Conservation (phyloP, 148 eudicot genomes). For the Amaranthus cruentus region DNA sequence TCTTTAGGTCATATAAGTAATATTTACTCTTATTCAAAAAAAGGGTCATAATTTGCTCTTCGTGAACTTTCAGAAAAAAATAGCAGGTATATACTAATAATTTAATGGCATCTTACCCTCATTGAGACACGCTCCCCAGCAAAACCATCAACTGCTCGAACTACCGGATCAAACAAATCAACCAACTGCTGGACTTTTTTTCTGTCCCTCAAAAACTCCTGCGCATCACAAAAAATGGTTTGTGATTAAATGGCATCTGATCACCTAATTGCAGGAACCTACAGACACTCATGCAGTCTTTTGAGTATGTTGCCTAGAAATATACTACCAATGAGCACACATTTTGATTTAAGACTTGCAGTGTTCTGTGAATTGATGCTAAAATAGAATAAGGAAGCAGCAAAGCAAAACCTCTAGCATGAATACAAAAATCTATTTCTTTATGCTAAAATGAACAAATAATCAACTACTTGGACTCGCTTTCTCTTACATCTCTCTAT, state of each 20-base stretch:
- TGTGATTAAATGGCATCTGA: not conserved
- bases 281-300: not conserved
- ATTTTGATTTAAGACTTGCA: too few species aligned
- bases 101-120: conserved; percentile 54
- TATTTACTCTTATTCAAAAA: not conserved
- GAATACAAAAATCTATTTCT: not conserved
- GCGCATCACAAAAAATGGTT: conserved; percentile 22
- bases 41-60: not conserved
- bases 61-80: not conserved
- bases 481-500: not conserved
- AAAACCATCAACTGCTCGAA: conserved; percentile 64
- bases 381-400: too few species aligned
- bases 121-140: conserved; percentile 94
- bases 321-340: not conserved
- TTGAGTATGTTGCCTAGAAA: not conserved
- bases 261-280: not conserved
- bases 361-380: too few species aligned
- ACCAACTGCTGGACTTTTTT: conserved; percentile 76
- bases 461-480: not conserved
- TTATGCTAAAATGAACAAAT: not conserved
- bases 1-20: not conserved
- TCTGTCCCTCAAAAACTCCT: conserved; percentile 85
- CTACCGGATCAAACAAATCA: conserved; percentile 75
- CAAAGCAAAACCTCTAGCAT: not conserved
- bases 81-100: not conserved